These are phyloP conservation scores for Boletus tylopilopsis DNA, from an alignment of 768 basidiomycete genomes.

Conservation along the genomic window DNA sequence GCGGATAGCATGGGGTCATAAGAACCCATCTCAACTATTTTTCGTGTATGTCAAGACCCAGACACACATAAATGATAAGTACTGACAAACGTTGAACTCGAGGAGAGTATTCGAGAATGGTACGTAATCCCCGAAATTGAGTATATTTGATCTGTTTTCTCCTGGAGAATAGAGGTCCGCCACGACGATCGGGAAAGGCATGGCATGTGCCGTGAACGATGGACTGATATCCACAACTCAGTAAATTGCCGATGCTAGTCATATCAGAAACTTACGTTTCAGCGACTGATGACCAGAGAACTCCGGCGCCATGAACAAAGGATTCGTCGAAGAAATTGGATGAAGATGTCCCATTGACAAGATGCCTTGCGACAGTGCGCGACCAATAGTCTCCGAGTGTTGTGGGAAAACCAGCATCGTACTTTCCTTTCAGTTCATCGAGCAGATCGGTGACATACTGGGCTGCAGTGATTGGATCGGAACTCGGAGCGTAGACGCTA, in stretches of 20 bases:
- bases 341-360: constrained; percentile 34
- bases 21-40: constrained; percentile 36
- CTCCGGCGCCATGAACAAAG: constrained; percentile 32
- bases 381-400: constrained; percentile 30
- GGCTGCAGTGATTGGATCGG: constrained; percentile 8
- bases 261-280: constrained; percentile 29
- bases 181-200: constrained; percentile 41
- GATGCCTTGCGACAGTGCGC: constrained; percentile 33
- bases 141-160: constrained; percentile 22
- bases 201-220: constrained; percentile 29
- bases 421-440: constrained; percentile 29
- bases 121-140: constrained; percentile 16
- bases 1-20: constrained; percentile 43
- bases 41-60: background rate
- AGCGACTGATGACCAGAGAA: constrained; percentile 31
- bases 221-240: constrained; percentile 18
- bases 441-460: constrained; percentile 21
- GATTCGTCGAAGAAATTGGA: constrained; percentile 29
- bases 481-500: constrained; percentile 18
- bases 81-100: constrained; percentile 36
- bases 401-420: constrained; percentile 29
- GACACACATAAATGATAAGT: no score
- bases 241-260: no score
- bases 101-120: constrained; percentile 33
- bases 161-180: constrained; percentile 22